Conservation (phyloP, 345 rosid species). For the Sisymbrium altissimum region DNA sequence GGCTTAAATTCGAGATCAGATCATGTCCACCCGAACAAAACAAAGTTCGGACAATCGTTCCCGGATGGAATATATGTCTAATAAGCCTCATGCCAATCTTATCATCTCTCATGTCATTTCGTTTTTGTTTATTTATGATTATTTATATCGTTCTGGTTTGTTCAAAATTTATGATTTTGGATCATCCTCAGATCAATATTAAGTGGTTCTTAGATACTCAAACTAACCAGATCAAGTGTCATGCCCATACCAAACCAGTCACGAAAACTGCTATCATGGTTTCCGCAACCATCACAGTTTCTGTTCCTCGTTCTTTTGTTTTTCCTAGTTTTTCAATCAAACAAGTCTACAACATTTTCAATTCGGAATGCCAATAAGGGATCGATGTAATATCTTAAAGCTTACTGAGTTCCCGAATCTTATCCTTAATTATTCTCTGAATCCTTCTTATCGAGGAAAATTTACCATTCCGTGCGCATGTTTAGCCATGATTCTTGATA, state of each 20-base stretch:
- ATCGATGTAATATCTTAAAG: not conserved
- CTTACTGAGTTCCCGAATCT: not conserved
- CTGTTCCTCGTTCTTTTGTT: not conserved
- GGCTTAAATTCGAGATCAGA: not conserved
- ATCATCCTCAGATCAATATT: not conserved
- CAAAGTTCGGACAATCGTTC: no score
- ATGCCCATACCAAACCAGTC: not conserved
- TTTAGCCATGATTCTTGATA: not conserved
- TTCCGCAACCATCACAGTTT: not conserved
- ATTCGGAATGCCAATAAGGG: not conserved
- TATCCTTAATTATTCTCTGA: no score
- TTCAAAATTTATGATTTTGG: not conserved
- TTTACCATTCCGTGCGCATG: not conserved
- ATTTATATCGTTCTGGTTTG: no score
- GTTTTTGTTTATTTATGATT: not conserved
- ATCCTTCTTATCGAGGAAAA: not conserved
- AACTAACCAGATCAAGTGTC: not conserved
- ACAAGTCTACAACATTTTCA: not conserved
- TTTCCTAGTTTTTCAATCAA: not conserved
- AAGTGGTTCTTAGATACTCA: not conserved
- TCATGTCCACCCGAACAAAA: not conserved
- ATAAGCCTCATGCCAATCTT: not conserved
- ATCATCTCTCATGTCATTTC: not conserved
- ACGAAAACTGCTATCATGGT: not conserved
- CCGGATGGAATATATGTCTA: not conserved